Base-by-base conservation (phyloP, 1,139 yeast genomes). In the Nadsonia commutata region DNA sequence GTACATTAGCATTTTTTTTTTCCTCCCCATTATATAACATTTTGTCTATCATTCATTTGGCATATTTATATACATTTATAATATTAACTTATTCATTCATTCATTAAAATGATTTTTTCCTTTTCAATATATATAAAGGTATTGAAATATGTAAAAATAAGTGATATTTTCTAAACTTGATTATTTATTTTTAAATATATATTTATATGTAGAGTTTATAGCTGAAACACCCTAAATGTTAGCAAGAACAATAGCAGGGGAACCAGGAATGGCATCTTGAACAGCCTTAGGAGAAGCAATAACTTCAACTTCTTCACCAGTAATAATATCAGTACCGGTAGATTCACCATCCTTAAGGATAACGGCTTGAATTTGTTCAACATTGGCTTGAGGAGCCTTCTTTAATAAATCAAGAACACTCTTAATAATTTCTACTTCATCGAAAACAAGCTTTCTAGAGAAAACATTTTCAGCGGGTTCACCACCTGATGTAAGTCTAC, bases 261-360 rank as follows among this genome's bases (percentile, higher is more conserved):
- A 74, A 49, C 98, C 98, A 43, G 98, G 98, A 48, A 83, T 78
- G 33, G 98, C 93, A 50, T 73, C 72, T 49, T 83, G 94, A 48
- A 83, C 70, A 46, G 78, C 74, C 71, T 83, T 86, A 46, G 80
- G 76, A 46, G 72, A 68, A 47, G 74, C 67, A 43, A 72, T 68
- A 51, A 86, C 71, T 51, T 72, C 82, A 45, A 80, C 80, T 45
- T 74, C 76, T 58, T 77, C 81, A 42, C 84, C 90, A 41, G 90
- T 74, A 40, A 74, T 53, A 44, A 83, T 65, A 56, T 84, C 77
- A 50, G 60, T 68, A 52, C 94, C 95, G 46, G 58, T 60, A 43
- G 66, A 68, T 45, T 88, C 90, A 49, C 74, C 71, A 47, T 74
- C 74, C 36, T 61, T 58, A 54, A 76, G 66, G 3, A 68, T 57